Evolutionary conservation across 441 rosid species (phyloP).

Genomic region (Sinapis alba): DNA sequence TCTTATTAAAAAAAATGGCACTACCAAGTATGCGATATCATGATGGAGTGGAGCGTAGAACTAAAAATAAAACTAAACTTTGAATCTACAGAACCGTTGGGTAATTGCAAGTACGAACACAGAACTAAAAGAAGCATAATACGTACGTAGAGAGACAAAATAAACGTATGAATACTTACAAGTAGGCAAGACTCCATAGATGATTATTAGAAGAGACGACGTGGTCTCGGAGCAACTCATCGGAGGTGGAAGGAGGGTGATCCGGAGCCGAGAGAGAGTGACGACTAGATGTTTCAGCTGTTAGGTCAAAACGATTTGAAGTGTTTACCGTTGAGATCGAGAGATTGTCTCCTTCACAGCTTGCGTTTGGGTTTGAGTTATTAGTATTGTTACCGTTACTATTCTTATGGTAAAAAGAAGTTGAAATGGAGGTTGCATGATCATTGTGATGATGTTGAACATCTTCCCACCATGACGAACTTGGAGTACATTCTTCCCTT

Average conservation of each 20-base stretch:
- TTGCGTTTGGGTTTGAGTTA: slow-evolving; percentile 57
- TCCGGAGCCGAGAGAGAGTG: slow-evolving; percentile 36
- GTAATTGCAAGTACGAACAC: not conserved
- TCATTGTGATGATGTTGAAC: slow-evolving; percentile 45
- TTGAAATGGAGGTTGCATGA: slow-evolving; percentile 54
- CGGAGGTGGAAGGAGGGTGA: slow-evolving; percentile 46
- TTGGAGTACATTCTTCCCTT: slow-evolving; percentile 67
- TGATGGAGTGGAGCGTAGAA: slow-evolving; percentile 8
- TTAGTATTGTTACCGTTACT: slow-evolving; percentile 23
- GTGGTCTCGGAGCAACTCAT: slow-evolving; percentile 60
- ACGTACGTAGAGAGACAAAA: not conserved
- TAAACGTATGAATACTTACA: slow-evolving; percentile 52
- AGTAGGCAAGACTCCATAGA: slow-evolving; percentile 65
- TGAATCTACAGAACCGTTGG: slow-evolving; percentile 4
- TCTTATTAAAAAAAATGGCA: not conserved
- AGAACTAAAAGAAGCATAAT: not conserved
- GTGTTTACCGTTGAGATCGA: slow-evolving; percentile 61
- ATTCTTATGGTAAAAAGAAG: slow-evolving; percentile 40
- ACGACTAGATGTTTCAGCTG: slow-evolving; percentile 56
- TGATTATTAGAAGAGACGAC: slow-evolving; percentile 54
- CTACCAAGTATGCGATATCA: not conserved
- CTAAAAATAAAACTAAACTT: not conserved
- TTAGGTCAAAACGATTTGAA: slow-evolving; percentile 66
- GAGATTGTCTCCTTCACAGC: slow-evolving; percentile 63
- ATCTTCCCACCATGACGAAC: slow-evolving; percentile 69